Base-by-base conservation (phyloP, 1,284 basidiomycete species). In the Sanghuangporus baumii region DNA sequence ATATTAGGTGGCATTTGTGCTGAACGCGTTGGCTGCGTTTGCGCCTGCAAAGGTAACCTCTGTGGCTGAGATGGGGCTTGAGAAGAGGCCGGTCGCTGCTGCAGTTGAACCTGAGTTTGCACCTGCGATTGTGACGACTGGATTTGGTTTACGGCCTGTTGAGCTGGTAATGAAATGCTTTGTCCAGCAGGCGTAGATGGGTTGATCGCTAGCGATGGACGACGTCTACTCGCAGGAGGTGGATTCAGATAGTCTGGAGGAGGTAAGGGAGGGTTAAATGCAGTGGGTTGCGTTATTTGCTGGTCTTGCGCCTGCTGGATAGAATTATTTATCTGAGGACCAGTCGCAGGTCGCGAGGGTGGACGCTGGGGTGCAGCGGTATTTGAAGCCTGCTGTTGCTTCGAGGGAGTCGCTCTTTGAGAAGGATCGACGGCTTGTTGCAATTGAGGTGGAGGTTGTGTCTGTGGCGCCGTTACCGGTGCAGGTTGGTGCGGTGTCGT, bases 311-410 rank as follows among this genome's bases (percentile, higher is more conserved):
- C 31, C 55, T 62, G 66, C 56, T 40, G 62, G 43, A 20, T 52
- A 60, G 36, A 23, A 6, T 62, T 66, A 46, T 70, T 74, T 23
- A 85, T 57, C 85, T 87, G 64, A 9, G 59, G n/a, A 16, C 46
- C 48, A 31, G 41, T 34, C 6, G 52, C 26, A 20, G 55, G 57
- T 20, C 60, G 65, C 14, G 57, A 66, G 38, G 65, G 61, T 8
- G 56, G 59, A 36, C 56, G 62, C 20, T 41, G 48, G n/a, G 56
- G 60, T 11, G 46, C 38, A 31, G 52, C n/a, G 12, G 36, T 14
- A 56, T 48, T 59, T 47, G 52, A 18, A 31, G 37, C 1, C 16
- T 60, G 50, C 18, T 62, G 61, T 48, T 62, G 61, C 38, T 56
- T 61, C 4, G 46, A 55, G 31, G 66, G 61, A 9, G 48, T 60